Conservation (phyloP, 805 yeast genomes). For the Candida ipomoeae region DNA sequence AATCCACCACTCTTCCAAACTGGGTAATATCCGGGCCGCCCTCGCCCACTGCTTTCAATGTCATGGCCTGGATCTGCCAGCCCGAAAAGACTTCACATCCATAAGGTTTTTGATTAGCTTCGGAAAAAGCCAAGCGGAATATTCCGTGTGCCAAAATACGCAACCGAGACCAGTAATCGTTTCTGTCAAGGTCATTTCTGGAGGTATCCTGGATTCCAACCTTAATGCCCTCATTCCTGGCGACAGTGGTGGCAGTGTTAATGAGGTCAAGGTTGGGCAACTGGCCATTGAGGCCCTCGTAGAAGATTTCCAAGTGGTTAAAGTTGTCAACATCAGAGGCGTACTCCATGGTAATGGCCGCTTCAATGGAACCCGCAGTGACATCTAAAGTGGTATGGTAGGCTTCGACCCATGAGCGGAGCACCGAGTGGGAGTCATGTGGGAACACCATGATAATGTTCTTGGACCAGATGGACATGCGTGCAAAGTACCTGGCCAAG, state of each 20-base stretch:
- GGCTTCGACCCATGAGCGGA: constrained; percentile 89
- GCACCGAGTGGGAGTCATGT: constrained; percentile 59
- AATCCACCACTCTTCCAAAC: constrained; percentile 86
- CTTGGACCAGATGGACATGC: constrained; percentile 94
- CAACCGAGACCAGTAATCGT: constrained; percentile 53
- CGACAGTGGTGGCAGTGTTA: constrained; percentile 71
- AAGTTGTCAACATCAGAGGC: constrained; percentile 64
- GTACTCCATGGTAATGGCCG: constrained; percentile 81
- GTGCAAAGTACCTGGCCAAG: constrained; percentile 71
- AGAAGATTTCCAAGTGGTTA: constrained; percentile 67
- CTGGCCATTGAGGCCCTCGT: constrained; percentile 92
- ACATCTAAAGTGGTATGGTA: constrained; percentile 80
- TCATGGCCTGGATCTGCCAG: constrained; percentile 90
- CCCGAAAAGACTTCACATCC: constrained; percentile 88
- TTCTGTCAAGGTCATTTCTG: constrained; percentile 40
- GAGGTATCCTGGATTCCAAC: constrained; percentile 62
- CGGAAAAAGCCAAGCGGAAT: constrained; percentile 64
- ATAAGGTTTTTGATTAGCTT: constrained; percentile 59
- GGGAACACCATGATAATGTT: constrained; percentile 86
- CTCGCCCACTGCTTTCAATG: constrained; percentile 65
- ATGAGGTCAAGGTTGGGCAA: constrained; percentile 88
- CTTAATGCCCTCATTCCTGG: constrained; percentile 71
- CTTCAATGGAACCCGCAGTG: constrained; percentile 92
- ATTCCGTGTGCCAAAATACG: constrained; percentile 61
- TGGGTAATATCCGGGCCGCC: constrained; percentile 73